These are phyloP conservation scores for Elongisporangium senticosum DNA, from an alignment of 352 stramenopile species.

Conservation along the genomic window DNA sequence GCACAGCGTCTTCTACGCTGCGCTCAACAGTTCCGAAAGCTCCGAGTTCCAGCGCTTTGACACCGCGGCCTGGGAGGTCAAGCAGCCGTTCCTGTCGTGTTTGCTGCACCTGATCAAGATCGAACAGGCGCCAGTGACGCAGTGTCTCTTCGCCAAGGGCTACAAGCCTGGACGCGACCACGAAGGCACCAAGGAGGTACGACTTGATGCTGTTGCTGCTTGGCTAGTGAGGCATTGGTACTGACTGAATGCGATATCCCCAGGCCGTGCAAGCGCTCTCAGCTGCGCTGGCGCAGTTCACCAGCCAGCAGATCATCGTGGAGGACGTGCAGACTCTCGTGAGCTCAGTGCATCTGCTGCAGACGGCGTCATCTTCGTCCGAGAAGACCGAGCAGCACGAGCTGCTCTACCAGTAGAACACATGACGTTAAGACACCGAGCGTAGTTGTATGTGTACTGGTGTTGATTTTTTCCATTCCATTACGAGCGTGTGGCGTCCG, in stretches of 20 bases:
- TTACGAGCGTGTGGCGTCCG: neutral
- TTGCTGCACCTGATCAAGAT: constrained; percentile 52
- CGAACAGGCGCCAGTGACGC: constrained; percentile 37
- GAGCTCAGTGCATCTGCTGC: constrained; percentile 18
- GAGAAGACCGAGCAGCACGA: constrained; percentile 25
- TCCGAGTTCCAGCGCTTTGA: constrained; percentile 18
- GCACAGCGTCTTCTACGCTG: constrained; percentile 37
- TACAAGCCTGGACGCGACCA: constrained; percentile 54
- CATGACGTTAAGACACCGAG: constrained; percentile 11
- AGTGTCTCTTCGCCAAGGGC: constrained; percentile 54
- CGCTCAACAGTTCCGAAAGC: constrained; percentile 14
- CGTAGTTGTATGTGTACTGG: constrained; percentile 18
- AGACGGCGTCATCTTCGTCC: neutral
- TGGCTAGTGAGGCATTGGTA: neutral
- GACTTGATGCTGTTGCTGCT: neutral
- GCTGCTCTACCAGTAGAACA: constrained; percentile 42
- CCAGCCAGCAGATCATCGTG: constrained; percentile 21
- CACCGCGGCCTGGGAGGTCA: constrained; percentile 36
- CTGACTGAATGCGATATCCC: neutral
- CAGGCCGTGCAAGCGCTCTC: constrained; percentile 35
- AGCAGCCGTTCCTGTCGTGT: constrained; percentile 38
- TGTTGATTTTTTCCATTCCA: constrained; percentile 17
- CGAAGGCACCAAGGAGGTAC: constrained; percentile 36
- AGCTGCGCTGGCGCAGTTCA: constrained; percentile 28
- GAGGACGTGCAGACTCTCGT: constrained; percentile 21